Evolutionary conservation across 257 asterid species (phyloP).

Genomic region (Solanum pennellii): DNA sequence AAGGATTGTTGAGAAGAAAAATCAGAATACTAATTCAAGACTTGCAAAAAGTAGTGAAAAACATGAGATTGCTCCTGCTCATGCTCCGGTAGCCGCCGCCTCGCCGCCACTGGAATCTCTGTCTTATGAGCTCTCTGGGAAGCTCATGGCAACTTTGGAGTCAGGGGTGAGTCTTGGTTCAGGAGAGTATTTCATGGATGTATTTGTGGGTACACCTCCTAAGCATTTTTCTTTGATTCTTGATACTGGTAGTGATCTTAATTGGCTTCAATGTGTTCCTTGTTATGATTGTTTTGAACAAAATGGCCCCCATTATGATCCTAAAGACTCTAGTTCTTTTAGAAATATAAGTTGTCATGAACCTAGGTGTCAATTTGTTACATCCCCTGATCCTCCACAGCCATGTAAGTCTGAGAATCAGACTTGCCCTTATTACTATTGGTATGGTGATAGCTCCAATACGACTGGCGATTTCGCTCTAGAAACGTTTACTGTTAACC

Average conservation of each 20-base stretch:
- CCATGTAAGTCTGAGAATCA: conserved; percentile 33
- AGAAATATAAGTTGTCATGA: conserved; percentile 54
- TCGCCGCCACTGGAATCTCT: conserved; percentile 17
- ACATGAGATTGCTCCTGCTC: not conserved
- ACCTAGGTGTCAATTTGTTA: conserved; percentile 56
- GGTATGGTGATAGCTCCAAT: conserved; percentile 94
- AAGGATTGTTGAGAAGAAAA: conserved; percentile 52
- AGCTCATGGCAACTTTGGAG: conserved; percentile 66
- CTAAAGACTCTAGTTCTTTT: conserved; percentile 40
- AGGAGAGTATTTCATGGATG: conserved; percentile 84
- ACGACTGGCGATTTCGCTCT: conserved; percentile 82
- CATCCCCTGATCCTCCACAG: conserved; percentile 65
- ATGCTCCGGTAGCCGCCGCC: not conserved
- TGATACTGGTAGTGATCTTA: conserved; percentile 91
- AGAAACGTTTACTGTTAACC: conserved; percentile 77
- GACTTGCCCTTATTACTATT: conserved; percentile 77
- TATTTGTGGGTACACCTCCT: conserved; percentile 82
- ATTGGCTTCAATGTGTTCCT: conserved; percentile 90
- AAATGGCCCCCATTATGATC: conserved; percentile 59
- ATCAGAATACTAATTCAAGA: conserved; percentile 32
- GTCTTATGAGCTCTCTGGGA: conserved; percentile 20
- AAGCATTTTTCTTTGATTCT: conserved; percentile 71
- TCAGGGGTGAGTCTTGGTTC: conserved; percentile 54
- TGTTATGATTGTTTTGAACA: conserved; percentile 86
- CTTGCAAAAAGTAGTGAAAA: conserved; percentile 5